Evolutionary conservation across 192 early-diverging fungal species (phyloP).

Genomic region (Mortierella hygrophila): DNA sequence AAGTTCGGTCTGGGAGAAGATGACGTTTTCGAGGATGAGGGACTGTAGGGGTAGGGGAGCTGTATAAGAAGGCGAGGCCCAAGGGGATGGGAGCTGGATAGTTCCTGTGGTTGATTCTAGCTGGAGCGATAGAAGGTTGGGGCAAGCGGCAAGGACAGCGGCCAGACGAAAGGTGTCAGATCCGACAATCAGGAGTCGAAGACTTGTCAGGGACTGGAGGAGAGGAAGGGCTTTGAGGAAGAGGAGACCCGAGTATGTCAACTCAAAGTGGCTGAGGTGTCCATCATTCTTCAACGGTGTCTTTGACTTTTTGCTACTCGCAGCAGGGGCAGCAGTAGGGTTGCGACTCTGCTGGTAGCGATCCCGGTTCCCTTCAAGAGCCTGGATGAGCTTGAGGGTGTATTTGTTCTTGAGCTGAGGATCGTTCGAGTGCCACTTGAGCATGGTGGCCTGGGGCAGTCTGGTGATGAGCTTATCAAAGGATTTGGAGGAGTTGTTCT

Average conservation of each 20-base stretch:
- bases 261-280: not conserved
- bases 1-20: not conserved
- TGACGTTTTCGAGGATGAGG: not conserved
- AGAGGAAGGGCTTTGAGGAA: not conserved
- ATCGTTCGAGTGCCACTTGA: not conserved
- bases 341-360: not conserved
- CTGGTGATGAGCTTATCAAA: not conserved
- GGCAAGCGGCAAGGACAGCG: not conserved
- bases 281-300: not conserved
- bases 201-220: not conserved
- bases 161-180: not conserved
- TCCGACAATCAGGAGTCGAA: not conserved
- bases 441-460: not conserved
- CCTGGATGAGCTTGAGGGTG: not conserved
- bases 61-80: not conserved
- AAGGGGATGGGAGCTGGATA: not conserved
- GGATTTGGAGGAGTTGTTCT: not conserved
- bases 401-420: not conserved
- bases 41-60: not conserved
- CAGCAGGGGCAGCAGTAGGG: not conserved
- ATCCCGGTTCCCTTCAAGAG: constrained; percentile 3
- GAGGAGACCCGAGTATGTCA: constrained; percentile 2
- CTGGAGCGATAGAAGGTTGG: not conserved
- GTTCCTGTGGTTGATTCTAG: not conserved
- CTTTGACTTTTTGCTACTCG: not conserved